Evolutionary conservation across 2,329 filamentous ascomycete species (phyloP).

Genomic region (Microdochium nivale): DNA sequence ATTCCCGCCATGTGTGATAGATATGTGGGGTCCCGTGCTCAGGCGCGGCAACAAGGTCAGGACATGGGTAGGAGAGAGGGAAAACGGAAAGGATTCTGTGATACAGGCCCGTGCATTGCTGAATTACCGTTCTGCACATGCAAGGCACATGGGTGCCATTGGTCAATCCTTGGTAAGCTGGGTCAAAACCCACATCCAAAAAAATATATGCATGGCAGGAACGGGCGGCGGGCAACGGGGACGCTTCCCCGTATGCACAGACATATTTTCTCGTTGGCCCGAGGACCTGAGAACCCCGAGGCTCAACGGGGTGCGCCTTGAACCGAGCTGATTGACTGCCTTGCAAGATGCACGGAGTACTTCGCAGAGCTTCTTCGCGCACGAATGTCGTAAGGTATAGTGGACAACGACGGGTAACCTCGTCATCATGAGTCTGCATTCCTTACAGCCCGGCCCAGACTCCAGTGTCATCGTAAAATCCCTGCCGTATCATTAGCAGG

Average conservation of each 20-base stretch:
- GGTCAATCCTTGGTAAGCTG: neutral
- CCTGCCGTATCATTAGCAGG: too few species aligned
- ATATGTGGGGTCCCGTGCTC: neutral
- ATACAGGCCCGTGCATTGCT: neutral
- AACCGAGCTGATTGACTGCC: too few species aligned
- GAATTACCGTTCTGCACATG: neutral
- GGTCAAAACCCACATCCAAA: neutral
- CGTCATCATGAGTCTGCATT: too few species aligned
- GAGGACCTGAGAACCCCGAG: too few species aligned
- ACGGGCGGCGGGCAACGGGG: neutral
- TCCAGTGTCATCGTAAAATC: too few species aligned
- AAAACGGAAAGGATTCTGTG: neutral
- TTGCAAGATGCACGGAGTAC: too few species aligned
- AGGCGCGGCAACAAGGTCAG: neutral
- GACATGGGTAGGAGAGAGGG: neutral
- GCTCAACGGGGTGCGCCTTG: too few species aligned
- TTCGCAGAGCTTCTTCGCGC: too few species aligned
- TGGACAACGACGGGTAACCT: too few species aligned
- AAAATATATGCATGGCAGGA: neutral
- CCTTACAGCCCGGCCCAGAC: too few species aligned
- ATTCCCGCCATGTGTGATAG: too few species aligned
- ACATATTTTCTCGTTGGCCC: neutral
- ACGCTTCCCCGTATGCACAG: neutral
- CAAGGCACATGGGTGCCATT: neutral
- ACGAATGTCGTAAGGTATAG: too few species aligned